Conservation (phyloP, 2,329 filamentous ascomycete genomes). For the Phialemoniopsis sp. region DNA sequence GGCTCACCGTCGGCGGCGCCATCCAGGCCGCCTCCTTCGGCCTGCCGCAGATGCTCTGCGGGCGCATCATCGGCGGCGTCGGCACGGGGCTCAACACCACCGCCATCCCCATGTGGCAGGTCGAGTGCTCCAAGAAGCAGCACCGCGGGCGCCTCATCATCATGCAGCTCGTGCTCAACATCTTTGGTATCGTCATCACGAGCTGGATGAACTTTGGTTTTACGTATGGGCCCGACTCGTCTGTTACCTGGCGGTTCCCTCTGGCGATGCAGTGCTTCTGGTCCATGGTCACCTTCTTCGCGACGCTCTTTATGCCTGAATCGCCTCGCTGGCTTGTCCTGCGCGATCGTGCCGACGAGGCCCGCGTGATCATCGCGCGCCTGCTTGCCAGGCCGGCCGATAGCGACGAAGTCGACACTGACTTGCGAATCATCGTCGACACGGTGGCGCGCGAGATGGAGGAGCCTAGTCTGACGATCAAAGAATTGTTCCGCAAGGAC, state of each 20-base stretch:
- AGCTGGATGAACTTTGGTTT: constrained; percentile 5
- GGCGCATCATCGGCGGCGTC: constrained; percentile 2
- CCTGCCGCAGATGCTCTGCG: constrained; percentile 1
- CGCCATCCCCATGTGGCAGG: constrained; percentile 3
- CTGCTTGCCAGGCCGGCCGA: constrained; percentile 15
- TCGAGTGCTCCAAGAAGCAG: neutral
- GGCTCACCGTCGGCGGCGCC: constrained; percentile 2
- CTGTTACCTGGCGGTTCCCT: constrained; percentile 1
- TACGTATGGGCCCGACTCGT: neutral
- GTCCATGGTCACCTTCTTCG: constrained; percentile 10
- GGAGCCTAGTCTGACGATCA: constrained; percentile 20
- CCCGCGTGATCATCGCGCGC: constrained; percentile 32
- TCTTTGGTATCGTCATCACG: neutral
- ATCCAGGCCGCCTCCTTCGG: neutral
- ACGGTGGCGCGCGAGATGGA: constrained; percentile 31
- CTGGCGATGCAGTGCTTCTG: constrained; percentile 2
- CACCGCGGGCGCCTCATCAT: constrained; percentile 1
- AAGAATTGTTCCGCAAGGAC: constrained; percentile 35
- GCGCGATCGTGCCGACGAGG: constrained; percentile 19
- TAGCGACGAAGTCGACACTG: constrained; percentile 18
- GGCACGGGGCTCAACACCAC: constrained; percentile 2
- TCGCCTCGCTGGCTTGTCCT: constrained; percentile 21
- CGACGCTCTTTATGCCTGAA: constrained; percentile 21
- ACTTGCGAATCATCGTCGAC: constrained; percentile 28
- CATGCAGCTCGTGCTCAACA: neutral